Base-by-base conservation (phyloP, 2,329 filamentous ascomycete species). In the Fusarium lateritium region DNA sequence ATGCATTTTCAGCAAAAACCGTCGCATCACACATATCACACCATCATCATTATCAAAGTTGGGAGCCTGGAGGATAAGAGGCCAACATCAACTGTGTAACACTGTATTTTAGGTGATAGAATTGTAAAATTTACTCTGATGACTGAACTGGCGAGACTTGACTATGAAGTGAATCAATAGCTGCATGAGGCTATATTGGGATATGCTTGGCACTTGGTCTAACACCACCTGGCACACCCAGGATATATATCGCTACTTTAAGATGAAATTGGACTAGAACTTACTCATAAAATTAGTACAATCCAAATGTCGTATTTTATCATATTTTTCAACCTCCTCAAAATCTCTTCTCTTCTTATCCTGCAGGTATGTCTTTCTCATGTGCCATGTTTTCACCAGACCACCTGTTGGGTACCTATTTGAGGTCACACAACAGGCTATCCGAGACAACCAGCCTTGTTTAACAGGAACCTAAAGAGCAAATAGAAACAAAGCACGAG, bases 91-190 rank as follows among this genome's bases (percentile, higher is more conserved):
- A 66, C 38, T 64, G 71, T 75, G 72, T 73, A 74, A 57, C 64
- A 69, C 65, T 69, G 66, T 69, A 75, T 67, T 65, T 54, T 67
- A 72, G 72, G 70, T 54, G 56, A 70, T 73, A 74, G 71, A 75
- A 69, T 34, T 75, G 73, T 75, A 75, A 49, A 60, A 65, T 22
- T 43, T 43, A 38, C 26, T 33, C 44, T 60, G 46, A 65, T 47
- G 53, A 65, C 24, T 28, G 34, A 65, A 43, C 19, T 24, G 13
- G 11, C 22, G 15, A 22, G 11, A 15, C 21, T 21, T 3, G 17
- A 14, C n/a, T 28, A 22, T 26, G 22, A 36, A 22, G 17, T n/a
- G 19, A 33, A 24, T 17, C n/a, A 28, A 53, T 42, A 17, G 21
- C 14, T 42, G 40, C 21, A 24, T 24, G 21, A 24, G 14, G 40